phyloP scores from a whole-genome alignment of 805 yeast species.

The Hanseniaspora meyeri region DNA sequence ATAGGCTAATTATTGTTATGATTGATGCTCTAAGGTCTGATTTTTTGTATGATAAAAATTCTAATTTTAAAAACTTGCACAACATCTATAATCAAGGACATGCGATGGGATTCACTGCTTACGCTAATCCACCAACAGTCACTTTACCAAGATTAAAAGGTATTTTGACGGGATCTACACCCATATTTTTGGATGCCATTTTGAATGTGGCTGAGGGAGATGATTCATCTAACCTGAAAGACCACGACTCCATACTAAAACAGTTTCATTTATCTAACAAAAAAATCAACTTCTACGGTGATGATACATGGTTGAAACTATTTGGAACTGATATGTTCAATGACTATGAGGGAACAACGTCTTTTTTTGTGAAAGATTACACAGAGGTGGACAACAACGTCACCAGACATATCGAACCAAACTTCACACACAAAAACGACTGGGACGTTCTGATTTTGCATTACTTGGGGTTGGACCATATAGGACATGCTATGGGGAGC shows the following conservation, averaged over 20 bases:
- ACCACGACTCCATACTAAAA: slow-evolving; percentile 77
- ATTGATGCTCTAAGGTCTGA: slow-evolving; percentile 90
- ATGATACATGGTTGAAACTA: slow-evolving; percentile 91
- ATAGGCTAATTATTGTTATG: slow-evolving; percentile 65
- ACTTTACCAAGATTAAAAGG: slow-evolving; percentile 90
- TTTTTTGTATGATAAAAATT: slow-evolving; percentile 55
- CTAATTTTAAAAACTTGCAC: slow-evolving; percentile 61
- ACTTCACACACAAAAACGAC: slow-evolving; percentile 18
- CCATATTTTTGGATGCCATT: slow-evolving; percentile 87
- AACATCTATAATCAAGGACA: slow-evolving; percentile 46
- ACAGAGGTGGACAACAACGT: slow-evolving; percentile 90
- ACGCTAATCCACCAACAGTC: slow-evolving; percentile 90
- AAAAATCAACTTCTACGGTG: slow-evolving; percentile 77
- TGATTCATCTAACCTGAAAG: slow-evolving; percentile 48
- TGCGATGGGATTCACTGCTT: slow-evolving; percentile 84
- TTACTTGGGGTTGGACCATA: slow-evolving; percentile 89
- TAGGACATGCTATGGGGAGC: slow-evolving; percentile 96
- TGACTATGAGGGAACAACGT: slow-evolving; percentile 71
- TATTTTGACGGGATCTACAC: slow-evolving; percentile 86
- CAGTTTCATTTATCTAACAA: slow-evolving; percentile 38
- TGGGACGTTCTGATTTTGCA: slow-evolving; percentile 89
- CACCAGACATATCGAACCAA: slow-evolving; percentile 57
- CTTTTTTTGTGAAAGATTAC: slow-evolving; percentile 90
- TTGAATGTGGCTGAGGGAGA: slow-evolving; percentile 88
- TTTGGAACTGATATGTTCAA: slow-evolving; percentile 57